Evolutionary conservation across 805 yeast genomes (phyloP), one percentile per base, ranked within the genome.

Genomic region (Dipodascopsis uninucleata): DNA sequence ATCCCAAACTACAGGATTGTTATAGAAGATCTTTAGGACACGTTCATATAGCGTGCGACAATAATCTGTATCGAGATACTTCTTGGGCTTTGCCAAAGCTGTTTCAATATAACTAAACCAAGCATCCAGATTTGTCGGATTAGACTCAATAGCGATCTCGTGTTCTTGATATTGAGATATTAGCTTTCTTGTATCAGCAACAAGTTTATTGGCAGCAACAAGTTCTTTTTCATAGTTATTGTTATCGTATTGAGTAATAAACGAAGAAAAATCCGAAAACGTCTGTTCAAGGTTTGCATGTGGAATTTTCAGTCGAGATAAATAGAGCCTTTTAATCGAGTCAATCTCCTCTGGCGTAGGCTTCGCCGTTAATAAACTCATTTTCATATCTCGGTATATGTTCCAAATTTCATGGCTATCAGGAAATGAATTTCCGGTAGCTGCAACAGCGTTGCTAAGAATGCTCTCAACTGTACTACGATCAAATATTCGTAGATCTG

Each of bases 81-180:
- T 56, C 14, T 41, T 36, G 2, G 57, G 58, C n/a, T 51, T 36
- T 4, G 38, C 23, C 12, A 36, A 26, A 18, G 57, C 62, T 41
- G 49, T 44, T 17, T 57, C 52, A 24, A 62, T 58, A 31, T 62
- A 61, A 23, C 50, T 53, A 5, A 59, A 54, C 53, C 58, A 61
- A 4, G 28, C 44, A 2, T 36, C 48, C 12, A 49, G 18, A 16
- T 49, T 44, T 2, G 16, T 28, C 8, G 41, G 34, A 23, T 26
- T 17, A 10, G 12, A 18, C 12, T 39, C 26, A 2, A 50, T 26
- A 20, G 37, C 29, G 17, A 38, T 52, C 28, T 62, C 66, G 44
- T 49, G 56, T 9, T 16, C 28, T 16, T 44, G 50, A 10, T 54
- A 43, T 8, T 41, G 41, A 2, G 35, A 12, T 4, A 47, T 29